Percentiles rank a stretch among this genome's conserved stretches.
Conservation (phyloP, 495 filamentous ascomycete species). For the Xylaria castorea region DNA sequence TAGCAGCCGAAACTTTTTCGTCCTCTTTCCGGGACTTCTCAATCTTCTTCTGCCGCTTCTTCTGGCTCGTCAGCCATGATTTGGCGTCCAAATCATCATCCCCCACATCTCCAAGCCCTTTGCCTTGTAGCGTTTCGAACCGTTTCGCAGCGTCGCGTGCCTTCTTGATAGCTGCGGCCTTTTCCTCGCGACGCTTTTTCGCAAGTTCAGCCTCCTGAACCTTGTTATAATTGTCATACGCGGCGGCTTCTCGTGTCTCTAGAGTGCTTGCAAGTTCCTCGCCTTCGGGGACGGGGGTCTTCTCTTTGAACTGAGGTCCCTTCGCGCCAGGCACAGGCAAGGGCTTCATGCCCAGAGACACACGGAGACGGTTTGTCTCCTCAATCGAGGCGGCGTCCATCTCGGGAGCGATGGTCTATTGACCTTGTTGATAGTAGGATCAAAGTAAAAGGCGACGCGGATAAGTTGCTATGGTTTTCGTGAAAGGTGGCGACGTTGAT, state of each 20-base stretch:
- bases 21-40: conserved; percentile 76
- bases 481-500: neutral
- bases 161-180: conserved; percentile 81
- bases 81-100: conserved; percentile 78
- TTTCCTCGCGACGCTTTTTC: conserved; percentile 78
- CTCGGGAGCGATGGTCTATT: neutral
- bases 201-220: conserved; percentile 62
- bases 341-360: conserved; percentile 87
- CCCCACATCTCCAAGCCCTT: conserved; percentile 76
- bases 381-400: conserved; percentile 91
- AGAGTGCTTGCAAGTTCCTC: conserved; percentile 76
- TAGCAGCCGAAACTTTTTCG: conserved; percentile 68
- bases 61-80: conserved; percentile 82
- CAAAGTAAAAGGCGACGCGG: neutral
- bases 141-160: conserved; percentile 83
- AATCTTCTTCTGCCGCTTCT: conserved; percentile 90
- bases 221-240: conserved; percentile 68
- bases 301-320: conserved; percentile 46
- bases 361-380: conserved; percentile 91
- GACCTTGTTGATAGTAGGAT: neutral
- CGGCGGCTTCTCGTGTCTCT: conserved; percentile 78
- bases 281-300: conserved; percentile 39
- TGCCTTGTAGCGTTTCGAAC: conserved; percentile 75
- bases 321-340: conserved; percentile 78
- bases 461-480: neutral